Evolutionary conservation across 345 rosid species (phyloP).

Genomic region (Eucalyptus albens): DNA sequence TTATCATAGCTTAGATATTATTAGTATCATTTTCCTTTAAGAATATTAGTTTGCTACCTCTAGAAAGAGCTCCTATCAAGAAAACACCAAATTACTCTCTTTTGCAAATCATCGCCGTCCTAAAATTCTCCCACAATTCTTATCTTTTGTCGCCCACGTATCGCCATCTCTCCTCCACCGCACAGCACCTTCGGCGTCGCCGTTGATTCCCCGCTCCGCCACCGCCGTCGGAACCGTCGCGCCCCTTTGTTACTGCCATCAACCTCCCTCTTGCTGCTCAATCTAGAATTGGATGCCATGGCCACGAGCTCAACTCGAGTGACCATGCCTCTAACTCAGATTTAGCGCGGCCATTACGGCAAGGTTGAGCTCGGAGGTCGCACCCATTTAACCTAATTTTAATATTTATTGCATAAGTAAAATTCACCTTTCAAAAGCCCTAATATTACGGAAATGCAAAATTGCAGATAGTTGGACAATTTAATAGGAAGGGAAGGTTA

Average conservation of each 20-base stretch:
- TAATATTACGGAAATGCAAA: background rate
- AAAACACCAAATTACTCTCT: background rate
- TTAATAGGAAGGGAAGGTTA: background rate
- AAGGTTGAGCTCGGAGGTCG: background rate
- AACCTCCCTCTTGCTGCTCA: background rate
- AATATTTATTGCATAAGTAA: background rate
- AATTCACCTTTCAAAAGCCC: background rate
- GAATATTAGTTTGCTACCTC: background rate
- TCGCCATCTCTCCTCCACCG: background rate
- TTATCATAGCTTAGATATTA: background rate
- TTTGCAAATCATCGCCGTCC: background rate
- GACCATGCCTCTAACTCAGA: background rate
- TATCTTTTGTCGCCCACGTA: background rate
- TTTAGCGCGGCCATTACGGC: background rate
- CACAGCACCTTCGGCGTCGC: background rate
- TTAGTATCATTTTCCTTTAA: background rate
- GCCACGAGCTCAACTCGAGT: background rate
- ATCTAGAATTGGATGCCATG: background rate
- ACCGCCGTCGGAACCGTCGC: rapidly evolving
- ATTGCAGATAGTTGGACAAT: background rate
- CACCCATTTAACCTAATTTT: background rate
- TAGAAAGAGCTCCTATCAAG: background rate
- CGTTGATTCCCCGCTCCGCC: background rate
- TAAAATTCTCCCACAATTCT: background rate
- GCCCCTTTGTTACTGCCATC: background rate